Base-by-base conservation (phyloP, 805 yeast species). In the Candida endomychidarum region DNA sequence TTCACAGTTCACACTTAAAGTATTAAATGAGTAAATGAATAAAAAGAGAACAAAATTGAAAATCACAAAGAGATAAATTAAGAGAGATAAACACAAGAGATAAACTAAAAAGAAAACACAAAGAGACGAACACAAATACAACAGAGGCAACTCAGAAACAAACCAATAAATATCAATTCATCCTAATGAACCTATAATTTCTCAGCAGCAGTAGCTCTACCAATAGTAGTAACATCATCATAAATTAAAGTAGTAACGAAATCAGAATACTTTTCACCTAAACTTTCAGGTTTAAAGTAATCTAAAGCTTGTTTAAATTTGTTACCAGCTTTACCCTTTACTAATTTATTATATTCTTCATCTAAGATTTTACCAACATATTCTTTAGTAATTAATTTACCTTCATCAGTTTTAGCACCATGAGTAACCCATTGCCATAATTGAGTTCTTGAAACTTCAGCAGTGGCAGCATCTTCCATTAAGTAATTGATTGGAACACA, bases 391-490 rank as follows among this genome's bases (percentile, higher is more conserved):
- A 84, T 72, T 19, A 54, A 65, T 39, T 68, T 73, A 35, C 81
- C 81, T 18, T 80, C 71, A 53, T 82, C 86, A 40, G 78, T 72
- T 41, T 58, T 65, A 32, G 79, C 83, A 32, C 78, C 77, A 58
- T 85, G 90, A 43, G 80, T 82, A 38, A 81, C 85, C 95, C 95
- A 85, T 58, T 86, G 88, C 74, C 81, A 81, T 51, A 85, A 70
- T 65, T 84, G 91, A 46, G 88, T 75, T 67, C 93, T 77, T 25
- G 90, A 81, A 27, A 85, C 95, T 64, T 85, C 95, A 28, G 93
- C 91, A 37, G 95, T 85, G 23, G 93, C 93, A 20, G 95, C 95
- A 62, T 85, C 95, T 65, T 85, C 95, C 95, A 85, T 85, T 62
- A 85, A 71, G 60, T 80, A 78, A 69, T 85, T 84, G 61, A 85